phyloP scores from a whole-genome alignment of 176 grass and related monocot species.

The Tuctoria greenei region DNA sequence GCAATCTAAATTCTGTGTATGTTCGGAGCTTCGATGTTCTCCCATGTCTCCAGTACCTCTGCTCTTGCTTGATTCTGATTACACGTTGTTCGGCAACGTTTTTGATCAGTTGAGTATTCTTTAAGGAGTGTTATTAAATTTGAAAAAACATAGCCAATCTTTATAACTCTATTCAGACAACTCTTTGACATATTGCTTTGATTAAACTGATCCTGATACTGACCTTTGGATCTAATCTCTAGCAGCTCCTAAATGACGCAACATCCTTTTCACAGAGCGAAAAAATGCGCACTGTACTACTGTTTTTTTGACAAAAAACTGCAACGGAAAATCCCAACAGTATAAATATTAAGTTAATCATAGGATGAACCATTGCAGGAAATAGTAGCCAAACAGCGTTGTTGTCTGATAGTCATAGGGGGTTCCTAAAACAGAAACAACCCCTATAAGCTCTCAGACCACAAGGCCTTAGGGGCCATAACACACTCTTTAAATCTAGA shows the following conservation, averaged over 20 bases:
- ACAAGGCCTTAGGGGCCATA: no score
- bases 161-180: background rate
- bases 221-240: background rate
- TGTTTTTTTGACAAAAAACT: no score
- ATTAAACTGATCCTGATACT: background rate
- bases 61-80: background rate
- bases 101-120: background rate
- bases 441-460: no score
- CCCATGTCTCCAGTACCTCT: background rate
- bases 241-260: background rate
- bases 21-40: background rate
- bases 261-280: conserved; percentile 16
- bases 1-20: no score
- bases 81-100: background rate
- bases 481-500: no score
- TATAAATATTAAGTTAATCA: no score
- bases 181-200: background rate
- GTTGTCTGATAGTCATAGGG: no score
- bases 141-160: background rate
- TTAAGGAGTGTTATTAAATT: background rate
- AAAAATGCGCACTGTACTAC: no score
- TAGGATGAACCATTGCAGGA: no score
- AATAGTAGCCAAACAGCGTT: no score
- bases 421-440: no score
- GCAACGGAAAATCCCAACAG: no score